Conservation (phyloP, 1,284 basidiomycete species). For the Veloboletus limbatus region DNA sequence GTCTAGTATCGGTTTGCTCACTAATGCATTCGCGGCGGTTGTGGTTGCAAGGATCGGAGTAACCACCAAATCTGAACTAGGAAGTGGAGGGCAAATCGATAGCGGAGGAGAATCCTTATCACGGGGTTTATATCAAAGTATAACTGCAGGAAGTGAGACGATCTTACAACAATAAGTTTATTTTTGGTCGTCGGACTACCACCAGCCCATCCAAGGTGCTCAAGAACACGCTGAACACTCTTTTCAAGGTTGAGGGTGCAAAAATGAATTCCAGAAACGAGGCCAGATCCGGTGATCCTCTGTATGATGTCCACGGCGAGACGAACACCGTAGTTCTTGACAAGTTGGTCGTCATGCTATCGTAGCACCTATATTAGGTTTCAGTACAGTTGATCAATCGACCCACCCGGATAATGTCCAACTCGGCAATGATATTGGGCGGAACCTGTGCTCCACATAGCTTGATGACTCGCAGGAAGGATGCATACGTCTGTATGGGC, state of each 20-base stretch:
- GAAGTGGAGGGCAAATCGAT: constrained; percentile 22
- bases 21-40: constrained; percentile 57
- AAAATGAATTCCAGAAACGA: constrained; percentile 85
- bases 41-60: constrained; percentile 46
- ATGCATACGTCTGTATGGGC: constrained; percentile 96
- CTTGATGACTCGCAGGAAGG: constrained; percentile 89
- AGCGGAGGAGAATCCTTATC: constrained; percentile 41
- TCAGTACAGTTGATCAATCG: constrained; percentile 10
- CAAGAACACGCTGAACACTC: constrained; percentile 88
- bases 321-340: constrained; percentile 86
- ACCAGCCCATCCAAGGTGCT: constrained; percentile 70
- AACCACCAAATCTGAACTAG: constrained; percentile 46
- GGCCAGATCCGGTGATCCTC: constrained; percentile 47
- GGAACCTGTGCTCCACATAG: constrained; percentile 86
- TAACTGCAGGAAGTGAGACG: constrained; percentile 11
- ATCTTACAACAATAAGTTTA: constrained; percentile 64
- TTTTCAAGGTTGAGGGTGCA: constrained; percentile 98
- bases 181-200: constrained; percentile 47
- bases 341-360: constrained; percentile 85
- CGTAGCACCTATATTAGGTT: constrained; percentile 16
- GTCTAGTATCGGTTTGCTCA: constrained; percentile 44
- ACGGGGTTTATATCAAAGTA: constrained; percentile 7
- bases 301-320: constrained; percentile 78
- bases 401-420: constrained; percentile 80
- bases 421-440: constrained; percentile 57